Percentiles rank a stretch among this genome's conserved stretches.
Conservation (phyloP, 768 basidiomycete species). For the Hericium coralloides region DNA sequence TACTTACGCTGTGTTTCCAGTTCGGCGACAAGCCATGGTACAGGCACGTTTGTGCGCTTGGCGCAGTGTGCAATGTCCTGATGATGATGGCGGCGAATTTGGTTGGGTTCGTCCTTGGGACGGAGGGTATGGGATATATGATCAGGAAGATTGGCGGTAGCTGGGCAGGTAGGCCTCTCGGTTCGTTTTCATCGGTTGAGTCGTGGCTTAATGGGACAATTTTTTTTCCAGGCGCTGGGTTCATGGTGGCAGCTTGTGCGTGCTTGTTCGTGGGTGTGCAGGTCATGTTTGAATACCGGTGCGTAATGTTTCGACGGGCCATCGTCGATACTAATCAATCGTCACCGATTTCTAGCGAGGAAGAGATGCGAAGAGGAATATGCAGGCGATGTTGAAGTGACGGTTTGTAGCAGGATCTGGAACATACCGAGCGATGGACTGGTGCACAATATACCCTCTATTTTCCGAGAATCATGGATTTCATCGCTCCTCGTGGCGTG, state of each 20-base stretch:
- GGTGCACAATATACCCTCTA: too few relatives aligned
- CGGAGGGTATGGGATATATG: conserved; percentile 70
- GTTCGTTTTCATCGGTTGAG: too few relatives aligned
- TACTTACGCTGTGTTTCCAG: conserved; percentile 29
- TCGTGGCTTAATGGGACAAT: background rate
- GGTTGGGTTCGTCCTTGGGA: conserved; percentile 88
- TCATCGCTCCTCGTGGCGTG: too few relatives aligned
- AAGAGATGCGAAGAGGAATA: conserved; percentile 20
- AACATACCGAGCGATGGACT: too few relatives aligned
- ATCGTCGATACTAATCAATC: background rate
- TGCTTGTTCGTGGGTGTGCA: conserved; percentile 80
- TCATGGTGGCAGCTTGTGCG: conserved; percentile 47
- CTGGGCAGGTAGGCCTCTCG: conserved; percentile 41
- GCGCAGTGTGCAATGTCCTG: conserved; percentile 75
- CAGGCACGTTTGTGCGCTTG: conserved; percentile 74
- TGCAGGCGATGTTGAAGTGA: conserved; percentile 6
- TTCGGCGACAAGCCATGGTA: conserved; percentile 70
- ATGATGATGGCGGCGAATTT: conserved; percentile 92
- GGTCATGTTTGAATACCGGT: conserved; percentile 96
- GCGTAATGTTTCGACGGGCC: conserved; percentile 17
- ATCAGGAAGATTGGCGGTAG: conserved; percentile 51
- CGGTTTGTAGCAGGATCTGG: too few relatives aligned
- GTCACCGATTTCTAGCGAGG: conserved; percentile 16
- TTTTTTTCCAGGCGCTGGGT: conserved; percentile 54
- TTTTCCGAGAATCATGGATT: too few relatives aligned